Percentiles rank a stretch among this genome's conserved stretches.
phyloP scores from a whole-genome alignment of 1,284 basidiomycete genomes.

The Caloboletus inedulis region DNA sequence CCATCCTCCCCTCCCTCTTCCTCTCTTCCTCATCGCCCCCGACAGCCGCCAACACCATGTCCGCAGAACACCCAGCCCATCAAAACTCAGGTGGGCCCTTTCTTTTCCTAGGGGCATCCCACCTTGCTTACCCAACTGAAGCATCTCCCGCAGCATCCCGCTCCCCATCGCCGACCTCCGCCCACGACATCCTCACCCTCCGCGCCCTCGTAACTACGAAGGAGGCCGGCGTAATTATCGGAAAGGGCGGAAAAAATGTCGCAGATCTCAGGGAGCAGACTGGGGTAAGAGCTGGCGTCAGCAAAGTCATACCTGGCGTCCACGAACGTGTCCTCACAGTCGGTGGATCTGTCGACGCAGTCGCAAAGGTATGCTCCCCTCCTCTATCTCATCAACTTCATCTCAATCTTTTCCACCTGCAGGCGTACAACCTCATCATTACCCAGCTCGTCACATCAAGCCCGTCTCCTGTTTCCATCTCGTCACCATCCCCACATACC shows the following conservation, averaged over 20 bases:
- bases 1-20: constrained; percentile 28
- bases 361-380: constrained; percentile 71
- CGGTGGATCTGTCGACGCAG: constrained; percentile 85
- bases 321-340: constrained; percentile 97
- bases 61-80: constrained; percentile 54
- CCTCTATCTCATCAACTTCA: constrained; percentile 1
- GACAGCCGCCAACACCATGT: constrained; percentile 45
- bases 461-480: constrained; percentile 62
- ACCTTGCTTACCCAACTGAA: constrained; percentile 25
- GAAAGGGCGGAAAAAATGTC: constrained; percentile 95
- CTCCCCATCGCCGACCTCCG: constrained; percentile 54
- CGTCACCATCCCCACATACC: constrained; percentile 71
- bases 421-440: constrained; percentile 96
- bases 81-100: constrained; percentile 47
- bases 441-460: constrained; percentile 82
- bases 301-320: constrained; percentile 96
- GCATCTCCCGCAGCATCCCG: constrained; percentile 60
- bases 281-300: constrained; percentile 97
- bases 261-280: constrained; percentile 93
- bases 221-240: constrained; percentile 96
- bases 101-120: constrained; percentile 16
- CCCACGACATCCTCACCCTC: constrained; percentile 76
- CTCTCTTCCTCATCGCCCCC: constrained; percentile 32
- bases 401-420: constrained; percentile 3
- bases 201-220: constrained; percentile 94